These are phyloP conservation scores for Mortierella alpina DNA, from an alignment of 192 early-diverging fungal genomes.

Conservation along the genomic window DNA sequence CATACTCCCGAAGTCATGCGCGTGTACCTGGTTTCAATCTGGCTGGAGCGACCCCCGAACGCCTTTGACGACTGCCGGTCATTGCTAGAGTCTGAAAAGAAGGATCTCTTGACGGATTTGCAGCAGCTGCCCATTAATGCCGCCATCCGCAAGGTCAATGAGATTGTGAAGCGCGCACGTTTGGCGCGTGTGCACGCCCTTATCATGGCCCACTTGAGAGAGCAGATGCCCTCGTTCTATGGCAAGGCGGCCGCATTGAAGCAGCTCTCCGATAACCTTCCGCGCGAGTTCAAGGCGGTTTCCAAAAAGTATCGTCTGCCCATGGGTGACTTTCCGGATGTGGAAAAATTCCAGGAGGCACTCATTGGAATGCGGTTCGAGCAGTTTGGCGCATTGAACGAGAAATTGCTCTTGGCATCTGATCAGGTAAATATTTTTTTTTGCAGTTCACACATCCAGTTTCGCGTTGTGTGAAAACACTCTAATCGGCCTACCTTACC, in stretches of 20 bases:
- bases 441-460: background rate
- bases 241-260: slow-evolving; percentile 81
- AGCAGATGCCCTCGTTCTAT: slow-evolving; percentile 82
- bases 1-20: slow-evolving; percentile 85
- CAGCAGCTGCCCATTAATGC: slow-evolving; percentile 78
- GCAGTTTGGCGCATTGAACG: slow-evolving; percentile 60
- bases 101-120: slow-evolving; percentile 78
- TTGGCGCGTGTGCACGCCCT: slow-evolving; percentile 83
- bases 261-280: slow-evolving; percentile 74
- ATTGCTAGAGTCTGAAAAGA: slow-evolving; percentile 75
- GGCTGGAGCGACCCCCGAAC: slow-evolving; percentile 74
- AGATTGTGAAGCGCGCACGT: slow-evolving; percentile 85
- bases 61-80: slow-evolving; percentile 73
- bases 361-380: slow-evolving; percentile 59
- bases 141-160: slow-evolving; percentile 83
- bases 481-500: background rate
- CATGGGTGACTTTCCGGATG: slow-evolving; percentile 62
- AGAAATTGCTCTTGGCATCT: slow-evolving; percentile 53
- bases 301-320: slow-evolving; percentile 74
- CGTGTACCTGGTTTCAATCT: slow-evolving; percentile 83
- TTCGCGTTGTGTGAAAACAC: background rate
- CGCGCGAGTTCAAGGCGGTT: slow-evolving; percentile 73
- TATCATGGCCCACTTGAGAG: slow-evolving; percentile 80
- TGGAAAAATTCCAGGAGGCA: slow-evolving; percentile 53
- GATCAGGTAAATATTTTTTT: slow-evolving; percentile 49